These are phyloP conservation scores for Solanum sejunctum DNA, from an alignment of 257 asterid genomes.

Conservation along the genomic window DNA sequence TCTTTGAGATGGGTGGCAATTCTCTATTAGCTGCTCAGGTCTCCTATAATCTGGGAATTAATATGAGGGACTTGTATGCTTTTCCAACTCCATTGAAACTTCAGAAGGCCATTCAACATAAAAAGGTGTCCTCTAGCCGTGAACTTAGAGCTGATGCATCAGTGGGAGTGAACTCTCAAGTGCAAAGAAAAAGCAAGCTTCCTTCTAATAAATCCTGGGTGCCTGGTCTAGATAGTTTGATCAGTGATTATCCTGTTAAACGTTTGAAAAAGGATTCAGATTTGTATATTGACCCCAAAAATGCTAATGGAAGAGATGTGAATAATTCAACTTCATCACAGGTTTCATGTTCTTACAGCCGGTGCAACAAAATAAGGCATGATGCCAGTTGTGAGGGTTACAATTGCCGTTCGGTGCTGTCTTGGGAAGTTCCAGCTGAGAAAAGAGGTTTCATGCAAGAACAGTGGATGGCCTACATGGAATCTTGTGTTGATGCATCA, in stretches of 20 bases:
- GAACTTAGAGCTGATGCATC: constrained; percentile 15
- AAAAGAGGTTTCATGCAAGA: constrained; percentile 39
- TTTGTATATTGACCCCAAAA: constrained; percentile 2
- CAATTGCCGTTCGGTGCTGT: constrained; percentile 18
- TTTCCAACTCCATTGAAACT: constrained; percentile 66
- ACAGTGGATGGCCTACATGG: constrained; percentile 62
- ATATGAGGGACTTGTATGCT: constrained; percentile 64
- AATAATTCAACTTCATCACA: constrained; percentile 16
- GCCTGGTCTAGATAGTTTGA: constrained; percentile 1
- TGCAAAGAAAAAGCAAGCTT: constrained; percentile 8
- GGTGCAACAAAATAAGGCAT: constrained; percentile 64
- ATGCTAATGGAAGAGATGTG: constrained; percentile 12
- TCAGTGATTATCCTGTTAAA: constrained; percentile 26
- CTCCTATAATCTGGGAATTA: constrained; percentile 67
- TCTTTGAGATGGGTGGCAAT: constrained; percentile 81
- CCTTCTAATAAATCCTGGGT: constrained; percentile 10
- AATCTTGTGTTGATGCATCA: constrained; percentile 94
- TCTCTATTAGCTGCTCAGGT: constrained; percentile 81
- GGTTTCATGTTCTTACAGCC: constrained; percentile 51
- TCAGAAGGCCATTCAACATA: constrained; percentile 39
- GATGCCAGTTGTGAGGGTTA: constrained; percentile 28
- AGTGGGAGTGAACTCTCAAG: constrained; percentile 15
- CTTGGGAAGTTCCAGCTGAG: constrained; percentile 26
- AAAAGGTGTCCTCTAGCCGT: constrained; percentile 17
- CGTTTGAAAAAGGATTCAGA: constrained; percentile 29